A percentile compares a stretch with the other conserved stretches of the same genome.
Evolutionary conservation across 148 eudicot species (phyloP).

Genomic region (Spergularia marina): DNA sequence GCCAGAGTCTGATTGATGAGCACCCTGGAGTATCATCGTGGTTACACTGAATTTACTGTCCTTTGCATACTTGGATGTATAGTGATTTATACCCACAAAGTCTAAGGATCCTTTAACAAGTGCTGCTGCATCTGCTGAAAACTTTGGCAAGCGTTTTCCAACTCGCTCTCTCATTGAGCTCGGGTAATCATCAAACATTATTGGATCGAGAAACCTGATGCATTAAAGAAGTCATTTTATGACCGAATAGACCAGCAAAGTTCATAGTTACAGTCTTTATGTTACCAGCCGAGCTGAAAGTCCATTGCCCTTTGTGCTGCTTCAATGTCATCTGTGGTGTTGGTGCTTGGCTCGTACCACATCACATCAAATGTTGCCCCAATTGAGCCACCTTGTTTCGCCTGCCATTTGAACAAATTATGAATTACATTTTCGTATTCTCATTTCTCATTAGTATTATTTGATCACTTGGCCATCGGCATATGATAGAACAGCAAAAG

Average conservation of each 20-base stretch:
- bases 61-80: constrained; percentile 70
- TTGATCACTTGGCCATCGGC: no score
- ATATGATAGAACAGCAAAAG: no score
- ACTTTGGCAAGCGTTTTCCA: constrained; percentile 50
- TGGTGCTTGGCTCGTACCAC: constrained; percentile 77
- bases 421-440: no score
- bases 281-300: constrained; percentile 81
- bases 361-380: constrained; percentile 62
- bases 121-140: constrained; percentile 39
- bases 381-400: constrained; percentile 51
- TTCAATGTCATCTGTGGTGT: constrained; percentile 56
- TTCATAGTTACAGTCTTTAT: neutral
- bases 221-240: neutral
- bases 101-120: constrained; percentile 72
- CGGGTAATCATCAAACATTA: constrained; percentile 69
- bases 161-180: constrained; percentile 57
- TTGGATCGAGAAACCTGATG: constrained; percentile 59
- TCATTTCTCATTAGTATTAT: no score
- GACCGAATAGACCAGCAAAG: no score
- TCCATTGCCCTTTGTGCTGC: constrained; percentile 83
- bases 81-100: constrained; percentile 91
- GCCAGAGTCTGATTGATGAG: constrained; percentile 62
- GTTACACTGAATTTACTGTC: constrained; percentile 39
- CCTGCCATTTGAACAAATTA: constrained; percentile 35
- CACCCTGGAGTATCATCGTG: constrained; percentile 49